Conservation (phyloP, 2,329 filamentous ascomycete genomes). For the Penicillium frequentans region DNA sequence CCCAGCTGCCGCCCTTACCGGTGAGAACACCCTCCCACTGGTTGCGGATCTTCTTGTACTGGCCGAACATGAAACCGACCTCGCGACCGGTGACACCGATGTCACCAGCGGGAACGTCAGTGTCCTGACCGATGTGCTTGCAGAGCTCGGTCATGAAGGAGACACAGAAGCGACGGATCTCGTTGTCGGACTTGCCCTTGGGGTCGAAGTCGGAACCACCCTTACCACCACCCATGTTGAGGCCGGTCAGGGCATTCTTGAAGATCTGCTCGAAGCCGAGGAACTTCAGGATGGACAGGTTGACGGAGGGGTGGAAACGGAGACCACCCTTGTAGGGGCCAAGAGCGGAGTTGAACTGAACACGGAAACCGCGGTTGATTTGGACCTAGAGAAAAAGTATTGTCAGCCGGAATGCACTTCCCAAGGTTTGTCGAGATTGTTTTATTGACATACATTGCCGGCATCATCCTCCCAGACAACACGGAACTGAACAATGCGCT, state of each 20-base stretch:
- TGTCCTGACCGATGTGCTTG: slow-evolving; percentile 95
- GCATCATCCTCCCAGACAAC: slow-evolving; percentile 97
- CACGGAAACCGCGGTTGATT: slow-evolving; percentile 92
- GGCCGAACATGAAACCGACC: slow-evolving; percentile 92
- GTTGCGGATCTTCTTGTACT: slow-evolving; percentile 86
- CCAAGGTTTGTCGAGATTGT: not conserved
- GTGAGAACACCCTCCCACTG: slow-evolving; percentile 95
- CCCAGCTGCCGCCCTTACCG: slow-evolving; percentile 91
- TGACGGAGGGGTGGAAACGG: slow-evolving; percentile 75
- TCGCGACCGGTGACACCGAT: slow-evolving; percentile 92
- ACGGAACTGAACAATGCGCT: slow-evolving; percentile 96
- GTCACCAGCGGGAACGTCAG: slow-evolving; percentile 94
- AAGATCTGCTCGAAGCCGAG: slow-evolving; percentile 99
- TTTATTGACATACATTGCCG: slow-evolving; percentile 48
- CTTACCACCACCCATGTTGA: slow-evolving; percentile 96
- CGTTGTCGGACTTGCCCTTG: slow-evolving; percentile 95
- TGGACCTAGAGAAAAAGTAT: slow-evolving; percentile 57
- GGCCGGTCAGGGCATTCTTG: slow-evolving; percentile 97
- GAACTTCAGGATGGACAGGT: slow-evolving; percentile 81
- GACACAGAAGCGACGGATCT: slow-evolving; percentile 96
- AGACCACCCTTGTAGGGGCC: slow-evolving; percentile 98
- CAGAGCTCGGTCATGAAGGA: slow-evolving; percentile 94
- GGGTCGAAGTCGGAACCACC: slow-evolving; percentile 98
- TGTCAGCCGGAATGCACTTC: not conserved
- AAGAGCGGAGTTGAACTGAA: slow-evolving; percentile 97